Evolutionary conservation across 345 rosid genomes (phyloP).

Genomic region (Viola odorata): DNA sequence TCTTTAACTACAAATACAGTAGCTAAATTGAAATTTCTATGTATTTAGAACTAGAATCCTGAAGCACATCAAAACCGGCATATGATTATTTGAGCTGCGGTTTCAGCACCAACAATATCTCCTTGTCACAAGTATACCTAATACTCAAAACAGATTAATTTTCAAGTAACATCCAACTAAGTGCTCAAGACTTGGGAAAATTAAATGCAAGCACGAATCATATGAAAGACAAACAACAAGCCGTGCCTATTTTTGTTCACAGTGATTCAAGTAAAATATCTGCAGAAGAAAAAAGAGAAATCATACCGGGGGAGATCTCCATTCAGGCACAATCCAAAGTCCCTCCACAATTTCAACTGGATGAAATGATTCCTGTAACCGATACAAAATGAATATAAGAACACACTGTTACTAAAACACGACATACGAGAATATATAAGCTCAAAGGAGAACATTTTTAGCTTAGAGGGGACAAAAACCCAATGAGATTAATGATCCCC

Average conservation of each 20-base stretch:
- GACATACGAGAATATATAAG: not conserved
- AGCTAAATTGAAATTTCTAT: not conserved
- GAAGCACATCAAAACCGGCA: not conserved
- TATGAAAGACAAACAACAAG: not conserved
- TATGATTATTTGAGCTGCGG: not conserved
- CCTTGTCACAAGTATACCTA: not conserved
- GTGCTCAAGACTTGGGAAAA: not conserved
- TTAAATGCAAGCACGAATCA: not conserved
- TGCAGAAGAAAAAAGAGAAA: slow-evolving; percentile 14
- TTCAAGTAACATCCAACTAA: slow-evolving; percentile 3
- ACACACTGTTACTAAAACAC: not conserved
- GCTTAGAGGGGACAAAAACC: not conserved
- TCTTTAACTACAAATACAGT: not conserved
- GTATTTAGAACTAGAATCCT: not conserved
- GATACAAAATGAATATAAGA: slow-evolving; percentile 6
- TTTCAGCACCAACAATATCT: not conserved
- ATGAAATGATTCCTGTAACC: slow-evolving; percentile 61
- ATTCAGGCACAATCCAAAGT: slow-evolving; percentile 85
- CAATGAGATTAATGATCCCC: too few relatives aligned
- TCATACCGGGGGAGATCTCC: slow-evolving; percentile 78
- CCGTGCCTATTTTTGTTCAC: too few relatives aligned
- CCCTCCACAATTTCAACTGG: slow-evolving; percentile 63
- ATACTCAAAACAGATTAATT: not conserved
- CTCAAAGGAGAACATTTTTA: not conserved
- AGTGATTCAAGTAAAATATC: slow-evolving; percentile 4